Evolutionary conservation across 352 stramenopile genomes (phyloP), one percentile per base, ranked within the genome.

Genomic region (Phytophthora kernoviae): DNA sequence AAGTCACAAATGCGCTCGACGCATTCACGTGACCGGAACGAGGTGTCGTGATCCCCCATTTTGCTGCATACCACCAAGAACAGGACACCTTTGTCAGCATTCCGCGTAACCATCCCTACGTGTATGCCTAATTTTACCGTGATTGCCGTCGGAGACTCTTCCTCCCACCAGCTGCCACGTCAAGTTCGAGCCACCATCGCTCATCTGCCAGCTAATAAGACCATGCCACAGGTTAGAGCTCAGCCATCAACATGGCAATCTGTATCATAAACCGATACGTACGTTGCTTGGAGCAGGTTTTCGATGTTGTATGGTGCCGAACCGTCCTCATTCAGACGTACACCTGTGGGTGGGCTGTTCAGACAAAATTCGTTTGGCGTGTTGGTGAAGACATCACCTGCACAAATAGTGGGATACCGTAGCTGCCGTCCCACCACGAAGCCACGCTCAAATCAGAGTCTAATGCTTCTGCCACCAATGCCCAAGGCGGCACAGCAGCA

Each of bases 381-480:
- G 11, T 60, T 57, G 8, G 45, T 67, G 30, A 77, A 94, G 7
- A 77, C 58, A 34, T 94, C 84, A 8, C 81, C 83, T 3, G 80
- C 84, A 40, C 84, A 94, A 37, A 94, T 83, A 34, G 69, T 91
- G 1, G 84, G 27, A 87, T 90, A 1, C 84, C 84, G 26, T 76
- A 90, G 46, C 68, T 77, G 5, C 77, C 76, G 47, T 94, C 84
- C 84, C 81, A 92, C 84, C 84, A 94, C 22, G 79, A 86, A 12
- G 84, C 84, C 21, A 92, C 82, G 52, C 84, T 94, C 37, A 94
- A 37, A 49, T 94, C 84, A 1, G 75, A 81, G 22, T 65, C 63
- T 5, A 92, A 54, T 33, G 68, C 55, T 4, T 83, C 71, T 1
- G 82, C 70, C 12, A 89, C 62, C n/a, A 94, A 47, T 5, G 73